Percentiles rank a stretch among this genome's conserved stretches.
These are phyloP conservation scores for Starmerella scarabaei DNA, from an alignment of 805 yeast species.

Conservation along the genomic window DNA sequence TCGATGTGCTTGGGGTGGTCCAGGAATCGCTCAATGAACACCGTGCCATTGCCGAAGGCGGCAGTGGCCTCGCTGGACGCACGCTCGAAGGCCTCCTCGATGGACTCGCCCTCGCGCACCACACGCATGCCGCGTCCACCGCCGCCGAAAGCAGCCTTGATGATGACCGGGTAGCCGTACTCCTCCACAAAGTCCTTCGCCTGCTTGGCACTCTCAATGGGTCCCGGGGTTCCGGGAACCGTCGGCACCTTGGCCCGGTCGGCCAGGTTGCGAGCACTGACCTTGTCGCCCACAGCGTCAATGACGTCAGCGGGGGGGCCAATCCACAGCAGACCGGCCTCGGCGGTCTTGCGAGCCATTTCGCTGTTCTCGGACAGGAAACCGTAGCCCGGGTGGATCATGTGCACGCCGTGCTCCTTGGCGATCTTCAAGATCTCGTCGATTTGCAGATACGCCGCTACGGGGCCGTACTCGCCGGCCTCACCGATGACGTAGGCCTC, in stretches of 20 bases:
- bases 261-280: slow-evolving; percentile 83
- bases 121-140: slow-evolving; percentile 99
- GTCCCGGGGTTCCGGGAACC: slow-evolving; percentile 98
- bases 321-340: slow-evolving; percentile 85
- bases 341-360: slow-evolving; percentile 83
- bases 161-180: slow-evolving; percentile 91
- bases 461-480: slow-evolving; percentile 84
- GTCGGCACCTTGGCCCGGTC: slow-evolving; percentile 71
- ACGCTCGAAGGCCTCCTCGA: slow-evolving; percentile 81
- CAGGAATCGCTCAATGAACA: slow-evolving; percentile 90
- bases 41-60: slow-evolving; percentile 97
- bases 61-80: slow-evolving; percentile 90
- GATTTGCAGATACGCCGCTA: slow-evolving; percentile 87
- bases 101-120: slow-evolving; percentile 89
- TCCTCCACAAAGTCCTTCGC: slow-evolving; percentile 67
- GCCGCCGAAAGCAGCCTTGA: slow-evolving; percentile 98
- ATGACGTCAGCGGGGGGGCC: slow-evolving; percentile 85
- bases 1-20: slow-evolving; percentile 96
- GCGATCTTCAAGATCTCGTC: slow-evolving; percentile 90
- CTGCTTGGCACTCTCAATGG: slow-evolving; percentile 66
- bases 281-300: slow-evolving; percentile 94
- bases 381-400: slow-evolving; percentile 92
- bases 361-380: slow-evolving; percentile 84
- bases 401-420: slow-evolving; percentile 57
- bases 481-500: slow-evolving; percentile 87